A percentile compares a stretch with the other conserved stretches of the same genome.
phyloP scores from a whole-genome alignment of 2,329 filamentous ascomycete species.

The Zasmidium angulare region DNA sequence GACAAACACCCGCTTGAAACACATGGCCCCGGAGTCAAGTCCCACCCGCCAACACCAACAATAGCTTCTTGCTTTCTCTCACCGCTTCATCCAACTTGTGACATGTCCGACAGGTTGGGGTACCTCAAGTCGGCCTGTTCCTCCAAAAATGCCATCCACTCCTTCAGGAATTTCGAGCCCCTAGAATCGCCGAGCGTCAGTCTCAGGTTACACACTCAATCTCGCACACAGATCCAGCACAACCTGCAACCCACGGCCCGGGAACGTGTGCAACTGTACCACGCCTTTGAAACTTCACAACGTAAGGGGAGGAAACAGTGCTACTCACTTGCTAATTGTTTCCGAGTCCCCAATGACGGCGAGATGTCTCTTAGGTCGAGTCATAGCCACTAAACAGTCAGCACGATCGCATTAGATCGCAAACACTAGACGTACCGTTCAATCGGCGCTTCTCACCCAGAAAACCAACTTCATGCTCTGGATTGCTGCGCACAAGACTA shows the following conservation, averaged over 20 bases:
- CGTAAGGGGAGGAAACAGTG: not conserved
- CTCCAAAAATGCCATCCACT: slow-evolving; percentile 90
- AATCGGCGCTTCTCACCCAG: slow-evolving; percentile 85
- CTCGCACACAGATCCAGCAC: not conserved
- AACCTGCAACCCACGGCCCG: not conserved
- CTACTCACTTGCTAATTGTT: slow-evolving; percentile 78
- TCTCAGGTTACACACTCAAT: slow-evolving; percentile 9
- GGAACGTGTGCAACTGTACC: not conserved
- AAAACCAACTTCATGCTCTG: slow-evolving; percentile 85
- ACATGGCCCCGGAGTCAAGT: not conserved
- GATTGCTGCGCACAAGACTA: slow-evolving; percentile 89
- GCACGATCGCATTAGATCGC: not conserved
- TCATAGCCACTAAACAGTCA: slow-evolving; percentile 78
- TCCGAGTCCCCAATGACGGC: slow-evolving; percentile 93
- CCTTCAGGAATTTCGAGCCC: slow-evolving; percentile 79
- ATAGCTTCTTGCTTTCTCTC: not conserved
- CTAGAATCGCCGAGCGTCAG: slow-evolving; percentile 45
- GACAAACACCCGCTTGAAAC: not conserved
- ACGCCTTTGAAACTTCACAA: not conserved
- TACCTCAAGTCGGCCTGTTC: slow-evolving; percentile 88
- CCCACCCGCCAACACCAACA: not conserved
- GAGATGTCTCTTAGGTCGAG: slow-evolving; percentile 83
- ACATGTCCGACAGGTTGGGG: slow-evolving; percentile 62
- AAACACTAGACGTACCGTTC: slow-evolving; percentile 66
- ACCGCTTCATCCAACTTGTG: slow-evolving; percentile 17